Base-by-base conservation (phyloP, 352 stramenopile genomes). In the Salisapilia sapeloensis region DNA sequence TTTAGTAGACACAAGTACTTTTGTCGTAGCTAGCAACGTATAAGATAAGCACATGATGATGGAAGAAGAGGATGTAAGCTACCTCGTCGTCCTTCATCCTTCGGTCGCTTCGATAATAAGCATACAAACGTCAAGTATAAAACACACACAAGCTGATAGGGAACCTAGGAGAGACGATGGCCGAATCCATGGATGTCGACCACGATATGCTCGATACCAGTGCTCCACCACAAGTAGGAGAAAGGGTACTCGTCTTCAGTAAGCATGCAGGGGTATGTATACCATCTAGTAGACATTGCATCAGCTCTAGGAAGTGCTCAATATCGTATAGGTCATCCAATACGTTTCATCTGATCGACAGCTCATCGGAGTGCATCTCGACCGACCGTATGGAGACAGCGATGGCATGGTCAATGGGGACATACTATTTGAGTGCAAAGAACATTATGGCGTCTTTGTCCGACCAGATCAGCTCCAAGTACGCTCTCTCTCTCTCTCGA, bases 291-390 rank as follows among this genome's bases (percentile, higher is more conserved):
- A 40, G 30, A 46, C 26, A 46, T 35, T 26, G 20, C 10, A 12
- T 19, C 24, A 18, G 27, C 36, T n/a, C 15, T 27, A 20, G 25
- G 24, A 12, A 20, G 21, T 37, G 44, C 12, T n/a, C 15, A 33
- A 14, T 38, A 21, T 17, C 21, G 1, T 18, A 4, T 32, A 89
- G 72, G 48, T 60, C 21, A 58, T 90, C 29, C 65, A 60, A 13
- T 74, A 84, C 38, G 62, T 83, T 13, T 54, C 70, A 1, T 47
- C 63, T 17, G 49, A 54, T 8, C 63, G 53, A 1, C 53, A 53
- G 18, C 54, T 63, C 16, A 59, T 94, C 21, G 84, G 84, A 24
- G 59, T 96, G 7, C 78, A 96, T 41, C 61, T 96, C 20, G 60
- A 80, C 20, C 74, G 71, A 11, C 56, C 76, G 15, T 44, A 53